Percentiles rank a stretch among this genome's conserved stretches.
phyloP scores from a whole-genome alignment of 2,329 filamentous ascomycete species.

The Penicillium frequentans region DNA sequence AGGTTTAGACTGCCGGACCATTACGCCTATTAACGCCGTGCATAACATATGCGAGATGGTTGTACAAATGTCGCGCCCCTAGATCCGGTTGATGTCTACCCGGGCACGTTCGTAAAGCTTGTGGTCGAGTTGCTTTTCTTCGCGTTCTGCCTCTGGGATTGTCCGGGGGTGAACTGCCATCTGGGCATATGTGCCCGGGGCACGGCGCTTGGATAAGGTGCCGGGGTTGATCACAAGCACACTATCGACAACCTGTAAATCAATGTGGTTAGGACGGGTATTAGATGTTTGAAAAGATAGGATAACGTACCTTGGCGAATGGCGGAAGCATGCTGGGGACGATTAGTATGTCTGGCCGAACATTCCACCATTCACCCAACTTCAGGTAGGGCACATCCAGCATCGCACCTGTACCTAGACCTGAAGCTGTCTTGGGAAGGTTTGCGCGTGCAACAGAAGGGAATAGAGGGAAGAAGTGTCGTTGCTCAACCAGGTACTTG shows the following conservation, averaged over 20 bases:
- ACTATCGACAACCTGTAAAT: conserved; percentile 75
- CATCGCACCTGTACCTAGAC: conserved; percentile 69
- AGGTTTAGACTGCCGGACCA: neutral
- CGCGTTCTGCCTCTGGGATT: conserved; percentile 59
- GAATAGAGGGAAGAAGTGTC: conserved; percentile 88
- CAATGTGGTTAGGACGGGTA: neutral
- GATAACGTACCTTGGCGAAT: conserved; percentile 73
- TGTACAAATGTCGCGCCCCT: conserved; percentile 19
- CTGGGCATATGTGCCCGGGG: conserved; percentile 80
- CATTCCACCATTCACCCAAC: conserved; percentile 85
- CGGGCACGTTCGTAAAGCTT: conserved; percentile 78
- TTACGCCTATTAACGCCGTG: conserved; percentile 21
- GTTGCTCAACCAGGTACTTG: conserved; percentile 79
- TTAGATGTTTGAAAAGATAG: neutral
- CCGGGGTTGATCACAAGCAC: conserved; percentile 91
- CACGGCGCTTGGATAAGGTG: conserved; percentile 77
- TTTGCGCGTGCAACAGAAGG: conserved; percentile 71
- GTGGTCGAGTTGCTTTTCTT: conserved; percentile 64
- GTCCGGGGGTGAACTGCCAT: conserved; percentile 70
- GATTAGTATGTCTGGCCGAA: conserved; percentile 80
- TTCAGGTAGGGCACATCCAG: conserved; percentile 83
- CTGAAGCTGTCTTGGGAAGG: conserved; percentile 63
- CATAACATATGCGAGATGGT: conserved; percentile 23
- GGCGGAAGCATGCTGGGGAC: conserved; percentile 79
- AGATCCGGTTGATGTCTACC: conserved; percentile 84